These are phyloP conservation scores for Candida glaebosa DNA, from an alignment of 805 yeast genomes.

Conservation along the genomic window DNA sequence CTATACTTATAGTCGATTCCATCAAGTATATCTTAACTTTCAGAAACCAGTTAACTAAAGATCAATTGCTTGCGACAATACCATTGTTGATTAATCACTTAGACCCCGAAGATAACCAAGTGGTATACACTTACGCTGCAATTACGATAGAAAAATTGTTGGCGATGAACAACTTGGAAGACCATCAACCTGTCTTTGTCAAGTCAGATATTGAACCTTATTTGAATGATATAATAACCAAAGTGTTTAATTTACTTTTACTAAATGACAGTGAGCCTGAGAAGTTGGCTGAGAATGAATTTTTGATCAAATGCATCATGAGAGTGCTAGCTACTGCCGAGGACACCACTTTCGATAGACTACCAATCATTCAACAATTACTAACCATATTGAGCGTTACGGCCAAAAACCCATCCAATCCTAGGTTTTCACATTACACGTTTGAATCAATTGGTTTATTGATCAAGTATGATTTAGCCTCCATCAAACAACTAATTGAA, in stretches of 20 bases:
- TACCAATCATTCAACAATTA: conserved; percentile 58
- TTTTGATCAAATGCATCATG: conserved; percentile 84
- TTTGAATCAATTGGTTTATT: conserved; percentile 86
- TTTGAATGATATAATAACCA: conserved; percentile 58
- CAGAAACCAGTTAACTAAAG: conserved; percentile 88
- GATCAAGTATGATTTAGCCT: conserved; percentile 45
- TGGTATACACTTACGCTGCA: conserved; percentile 90
- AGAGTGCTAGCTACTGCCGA: conserved; percentile 73
- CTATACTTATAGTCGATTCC: conserved; percentile 87
- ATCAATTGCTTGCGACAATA: conserved; percentile 72
- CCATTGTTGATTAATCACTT: conserved; percentile 76
- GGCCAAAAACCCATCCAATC: conserved; percentile 90
- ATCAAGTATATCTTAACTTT: conserved; percentile 86
- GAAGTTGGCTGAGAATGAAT: conserved; percentile 92
- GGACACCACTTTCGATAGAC: conserved; percentile 49
- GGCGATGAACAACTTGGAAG: conserved; percentile 58
- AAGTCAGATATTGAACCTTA: conserved; percentile 67
- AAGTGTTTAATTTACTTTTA: conserved; percentile 64
- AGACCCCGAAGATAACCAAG: conserved; percentile 51
- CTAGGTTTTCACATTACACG: conserved; percentile 84
- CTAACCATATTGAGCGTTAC: conserved; percentile 67
- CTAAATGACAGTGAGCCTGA: conserved; percentile 61
- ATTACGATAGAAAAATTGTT: conserved; percentile 87
- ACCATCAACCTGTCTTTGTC: conserved; percentile 59
- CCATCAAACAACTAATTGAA: conserved; percentile 36